These are phyloP conservation scores for Mucor piriformis DNA, from an alignment of 371 early-diverging fungal genomes.

Conservation along the genomic window DNA sequence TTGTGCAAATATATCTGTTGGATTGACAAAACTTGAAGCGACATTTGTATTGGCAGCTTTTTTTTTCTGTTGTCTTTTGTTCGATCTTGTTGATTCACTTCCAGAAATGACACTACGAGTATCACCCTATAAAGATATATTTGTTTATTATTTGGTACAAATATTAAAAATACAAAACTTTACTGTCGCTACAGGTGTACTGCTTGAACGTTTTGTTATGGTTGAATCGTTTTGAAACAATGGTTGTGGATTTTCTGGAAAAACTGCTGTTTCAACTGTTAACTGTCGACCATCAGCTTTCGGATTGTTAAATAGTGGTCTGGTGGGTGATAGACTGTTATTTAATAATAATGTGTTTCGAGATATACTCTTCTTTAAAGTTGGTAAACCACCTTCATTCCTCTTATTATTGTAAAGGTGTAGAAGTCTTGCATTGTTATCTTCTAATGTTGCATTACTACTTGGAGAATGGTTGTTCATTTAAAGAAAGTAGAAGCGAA, in stretches of 20 bases:
- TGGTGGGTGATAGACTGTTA: slow-evolving; percentile 5
- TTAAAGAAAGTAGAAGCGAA: not conserved
- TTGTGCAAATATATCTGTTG: slow-evolving; percentile 51
- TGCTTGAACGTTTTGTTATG: slow-evolving; percentile 3
- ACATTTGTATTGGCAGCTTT: slow-evolving; percentile 10
- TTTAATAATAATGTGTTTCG: slow-evolving; percentile 10
- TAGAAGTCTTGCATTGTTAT: not conserved
- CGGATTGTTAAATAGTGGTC: not conserved
- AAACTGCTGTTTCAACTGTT: slow-evolving; percentile 20
- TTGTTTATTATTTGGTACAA: slow-evolving; percentile 6
- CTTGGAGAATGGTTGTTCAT: not conserved
- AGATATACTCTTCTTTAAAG: slow-evolving; percentile 15
- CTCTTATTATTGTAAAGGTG: slow-evolving; percentile 3
- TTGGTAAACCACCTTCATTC: slow-evolving; percentile 3
- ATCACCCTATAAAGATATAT: slow-evolving; percentile 12
- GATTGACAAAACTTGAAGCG: slow-evolving; percentile 25
- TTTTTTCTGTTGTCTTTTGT: slow-evolving; percentile 13
- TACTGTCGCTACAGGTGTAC: slow-evolving; percentile 4
- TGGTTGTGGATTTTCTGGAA: slow-evolving; percentile 19
- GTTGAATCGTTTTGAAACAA: slow-evolving; percentile 1
- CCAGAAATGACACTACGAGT: slow-evolving; percentile 21
- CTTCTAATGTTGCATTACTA: not conserved
- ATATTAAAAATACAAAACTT: not conserved
- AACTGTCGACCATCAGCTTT: slow-evolving; percentile 1
- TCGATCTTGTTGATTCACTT: slow-evolving; percentile 26